Base-by-base conservation (phyloP, 1,284 basidiomycete genomes). In the Pseudozyma sp. region DNA sequence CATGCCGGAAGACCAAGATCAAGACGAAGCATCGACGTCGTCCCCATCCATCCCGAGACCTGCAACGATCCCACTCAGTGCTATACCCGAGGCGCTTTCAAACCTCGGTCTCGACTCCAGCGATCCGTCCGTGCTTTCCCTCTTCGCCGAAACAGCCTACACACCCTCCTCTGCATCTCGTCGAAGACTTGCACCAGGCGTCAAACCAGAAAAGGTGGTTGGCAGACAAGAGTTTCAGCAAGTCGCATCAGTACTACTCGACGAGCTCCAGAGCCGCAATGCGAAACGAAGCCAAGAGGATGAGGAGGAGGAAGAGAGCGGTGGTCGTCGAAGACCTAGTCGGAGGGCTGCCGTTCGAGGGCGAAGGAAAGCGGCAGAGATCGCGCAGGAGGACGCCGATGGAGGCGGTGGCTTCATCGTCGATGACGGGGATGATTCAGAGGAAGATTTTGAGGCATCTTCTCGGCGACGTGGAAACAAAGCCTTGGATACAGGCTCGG, bases 141-240 rank as follows among this genome's bases (percentile, higher is more conserved):
- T 78, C 1, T 78, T 78, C 30, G 57, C 65, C 0, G 67, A 77
- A 6, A 68, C 69, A 1, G 69, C 76, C 11, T 70, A 74, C 37
- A 47, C 47, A 0, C 66, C 71, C 29, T 49, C 57, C 9, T 62
- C 61, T 11, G 53, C 64, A 14, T 61, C 59, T 3, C 65, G 70
- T 0, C 49, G 63, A 8, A 42, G 63, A 7, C 24, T 54, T 0
- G 50, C 58, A 14, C 53, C 59, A 0, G 63, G 64, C 4, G 57
- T 30, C 3, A 60, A 51, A 47, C 33, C 46, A 1, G 74, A 77
- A 49, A 78, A 77, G 39, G 74, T 73, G 33, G 70, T 78, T 1
- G 68, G 70, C 1, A 50, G 73, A n/a, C 49, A 67, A 29, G 71
- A 77, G 57, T 78, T 78, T 33, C 62, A 67, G 30, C 70, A 77